phyloP scores from a whole-genome alignment of 129 eudicot species.

The Ambrosia artemisiifolia region DNA sequence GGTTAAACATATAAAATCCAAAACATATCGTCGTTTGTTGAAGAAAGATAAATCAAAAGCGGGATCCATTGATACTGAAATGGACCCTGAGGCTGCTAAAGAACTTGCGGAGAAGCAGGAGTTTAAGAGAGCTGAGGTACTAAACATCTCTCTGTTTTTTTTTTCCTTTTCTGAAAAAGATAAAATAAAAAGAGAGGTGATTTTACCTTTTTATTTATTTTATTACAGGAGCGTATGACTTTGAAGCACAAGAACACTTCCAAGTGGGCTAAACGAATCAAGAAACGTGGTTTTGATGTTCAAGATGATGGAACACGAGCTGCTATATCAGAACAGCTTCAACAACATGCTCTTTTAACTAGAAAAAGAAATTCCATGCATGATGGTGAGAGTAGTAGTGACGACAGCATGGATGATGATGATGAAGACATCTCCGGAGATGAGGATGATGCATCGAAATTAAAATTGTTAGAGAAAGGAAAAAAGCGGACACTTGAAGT shows the following conservation, averaged over 20 bases:
- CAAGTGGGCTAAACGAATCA: constrained; percentile 90
- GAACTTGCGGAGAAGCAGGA: constrained; percentile 93
- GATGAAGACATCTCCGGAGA: constrained; percentile 56
- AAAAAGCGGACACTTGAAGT: constrained; percentile 63
- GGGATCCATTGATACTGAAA: constrained; percentile 37
- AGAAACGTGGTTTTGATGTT: constrained; percentile 66
- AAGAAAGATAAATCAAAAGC: constrained; percentile 77
- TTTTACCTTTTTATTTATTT: constrained; percentile 2
- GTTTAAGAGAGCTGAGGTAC: constrained; percentile 82
- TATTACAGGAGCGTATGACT: constrained; percentile 75
- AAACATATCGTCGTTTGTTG: constrained; percentile 64
- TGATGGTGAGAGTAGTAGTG: constrained; percentile 53
- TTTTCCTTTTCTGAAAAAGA: neutral
- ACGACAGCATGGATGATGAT: constrained; percentile 58
- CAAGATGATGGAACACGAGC: constrained; percentile 94
- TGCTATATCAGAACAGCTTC: constrained; percentile 90
- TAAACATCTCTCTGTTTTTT: neutral
- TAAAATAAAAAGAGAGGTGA: neutral
- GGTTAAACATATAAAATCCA: constrained; percentile 81
- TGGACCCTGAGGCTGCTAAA: constrained; percentile 76
- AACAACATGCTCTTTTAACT: constrained; percentile 68
- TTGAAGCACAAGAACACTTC: constrained; percentile 76
- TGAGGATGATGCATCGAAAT: constrained; percentile 43
- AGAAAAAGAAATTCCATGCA: constrained; percentile 77
- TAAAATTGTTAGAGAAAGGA: constrained; percentile 66